Percentiles rank a stretch among this genome's conserved stretches.
phyloP scores from a whole-genome alignment of 73 alveolate species.

The Paramecium sexaurelia region DNA sequence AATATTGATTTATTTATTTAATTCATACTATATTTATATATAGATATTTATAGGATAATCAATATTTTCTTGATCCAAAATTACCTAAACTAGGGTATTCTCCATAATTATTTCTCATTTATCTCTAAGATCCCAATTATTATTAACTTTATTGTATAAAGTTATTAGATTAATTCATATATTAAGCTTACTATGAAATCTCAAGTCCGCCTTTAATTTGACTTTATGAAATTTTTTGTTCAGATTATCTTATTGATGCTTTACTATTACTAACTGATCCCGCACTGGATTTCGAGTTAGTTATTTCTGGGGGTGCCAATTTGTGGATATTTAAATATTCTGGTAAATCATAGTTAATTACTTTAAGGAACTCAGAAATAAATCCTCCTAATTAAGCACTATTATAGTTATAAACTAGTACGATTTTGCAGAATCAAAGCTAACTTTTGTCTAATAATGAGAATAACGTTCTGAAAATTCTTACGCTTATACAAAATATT shows the following conservation, averaged over 20 bases:
- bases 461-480: neutral
- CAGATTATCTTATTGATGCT: conserved; percentile 7
- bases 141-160: neutral
- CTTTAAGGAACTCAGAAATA: neutral
- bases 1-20: neutral
- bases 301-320: conserved; percentile 9
- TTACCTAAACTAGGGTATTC: neutral
- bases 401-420: neutral
- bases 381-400: conserved; percentile 13
- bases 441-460: neutral
- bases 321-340: conserved; percentile 9
- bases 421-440: conserved; percentile 12
- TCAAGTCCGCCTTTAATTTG: neutral
- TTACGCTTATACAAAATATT: neutral
- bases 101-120: neutral
- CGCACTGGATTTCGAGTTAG: neutral
- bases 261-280: neutral
- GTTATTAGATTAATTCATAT: neutral
- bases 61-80: neutral
- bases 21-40: neutral
- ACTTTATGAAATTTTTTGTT: neutral
- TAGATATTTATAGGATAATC: neutral
- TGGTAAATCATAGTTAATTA: neutral
- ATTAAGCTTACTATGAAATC: neutral
- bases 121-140: neutral